Conservation (phyloP, 148 eudicot species). For the Mesembryanthemum crystallinum region DNA sequence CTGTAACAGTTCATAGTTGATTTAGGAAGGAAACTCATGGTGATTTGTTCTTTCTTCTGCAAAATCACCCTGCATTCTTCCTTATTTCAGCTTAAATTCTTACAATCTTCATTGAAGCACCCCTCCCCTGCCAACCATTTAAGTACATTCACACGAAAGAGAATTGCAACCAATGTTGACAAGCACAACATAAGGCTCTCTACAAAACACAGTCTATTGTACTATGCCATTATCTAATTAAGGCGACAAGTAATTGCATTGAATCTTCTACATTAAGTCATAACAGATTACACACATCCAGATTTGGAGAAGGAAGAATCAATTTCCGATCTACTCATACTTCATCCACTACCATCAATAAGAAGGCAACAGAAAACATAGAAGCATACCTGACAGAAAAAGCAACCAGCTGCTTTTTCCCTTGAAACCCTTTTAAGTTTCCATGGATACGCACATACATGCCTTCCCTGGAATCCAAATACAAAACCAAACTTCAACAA, state of each 20-base stretch:
- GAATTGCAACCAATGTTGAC: neutral
- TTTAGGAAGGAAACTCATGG: no score
- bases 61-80: no score
- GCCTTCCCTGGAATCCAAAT: constrained; percentile 49
- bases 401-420: constrained; percentile 64
- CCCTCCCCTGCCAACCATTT: neutral
- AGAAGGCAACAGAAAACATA: neutral
- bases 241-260: no score
- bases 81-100: no score
- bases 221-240: no score
- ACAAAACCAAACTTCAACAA: constrained; percentile 20
- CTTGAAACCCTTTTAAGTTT: constrained; percentile 76
- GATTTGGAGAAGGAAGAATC: neutral
- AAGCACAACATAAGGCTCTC: neutral
- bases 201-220: no score
- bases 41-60: no score
- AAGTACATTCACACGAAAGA: neutral
- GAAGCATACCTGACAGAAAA: constrained; percentile 67
- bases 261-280: neutral
- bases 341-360: neutral
- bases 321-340: neutral
- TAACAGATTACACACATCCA: neutral
- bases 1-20: no score
- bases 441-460: constrained; percentile 81
- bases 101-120: no score